Evolutionary conservation across 2,329 filamentous ascomycete genomes (phyloP), one percentile per base, ranked within the genome.

Genomic region (Cladosporium sp.): DNA sequence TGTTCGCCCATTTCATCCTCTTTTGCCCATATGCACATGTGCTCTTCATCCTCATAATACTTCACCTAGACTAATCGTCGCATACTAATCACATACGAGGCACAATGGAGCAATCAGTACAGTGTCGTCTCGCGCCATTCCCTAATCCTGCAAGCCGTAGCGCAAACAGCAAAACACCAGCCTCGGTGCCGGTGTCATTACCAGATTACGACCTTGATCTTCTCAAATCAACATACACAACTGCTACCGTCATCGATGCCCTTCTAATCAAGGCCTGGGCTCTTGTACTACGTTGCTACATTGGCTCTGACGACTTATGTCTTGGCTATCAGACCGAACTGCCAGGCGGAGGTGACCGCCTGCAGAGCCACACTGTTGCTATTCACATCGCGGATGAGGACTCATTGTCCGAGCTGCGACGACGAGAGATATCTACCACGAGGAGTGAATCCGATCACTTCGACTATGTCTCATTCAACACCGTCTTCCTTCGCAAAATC

Each of bases 101-200:
- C 50, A 39, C 17, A 11, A 56, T 56, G 54, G 54, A 56, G 54
- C 43, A 49, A 49, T 52, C 50, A 52, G 50, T 52, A 38, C 54
- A 56, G 17, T 56, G 54, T 34, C 22, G 36, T n/a, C 42, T 56
- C 28, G 40, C 54, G n/a, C 19, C 20, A 2, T 56, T 56, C 34
- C 54, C 54, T 30, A 56, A 56, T 39, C 42, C 54, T 14, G 40
- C 54, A 15, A 49, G 20, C 22, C 42, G 40, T 30, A 47, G 42
- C 34, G 34, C 30, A 20, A 56, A 22, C 40, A 47, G 42, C 54
- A 56, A 40, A 39, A 49, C 54, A 25, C 22, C 54, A 17, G 42
- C 54, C 7, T 56, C 54, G 19, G n/a, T 56, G 15, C 42, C 54
- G n/a, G 54, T 56, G 36, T 56, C 54, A 14, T 49, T 56, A 49